phyloP scores from a whole-genome alignment of 306 rosid genomes.

The Crotalaria pallida region DNA sequence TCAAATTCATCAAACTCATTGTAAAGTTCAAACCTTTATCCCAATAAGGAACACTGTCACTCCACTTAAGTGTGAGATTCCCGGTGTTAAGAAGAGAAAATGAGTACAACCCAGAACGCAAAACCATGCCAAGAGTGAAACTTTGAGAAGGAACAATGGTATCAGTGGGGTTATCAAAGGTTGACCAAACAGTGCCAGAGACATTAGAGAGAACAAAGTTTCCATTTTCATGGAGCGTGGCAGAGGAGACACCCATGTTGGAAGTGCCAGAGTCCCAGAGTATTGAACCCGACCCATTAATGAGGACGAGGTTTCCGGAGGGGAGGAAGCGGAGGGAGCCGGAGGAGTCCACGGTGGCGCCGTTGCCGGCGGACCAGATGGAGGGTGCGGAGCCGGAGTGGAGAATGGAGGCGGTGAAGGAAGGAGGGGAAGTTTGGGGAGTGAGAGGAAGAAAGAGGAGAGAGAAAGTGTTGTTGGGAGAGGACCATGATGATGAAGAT shows the following conservation, averaged over 20 bases:
- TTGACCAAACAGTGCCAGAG: conserved; percentile 52
- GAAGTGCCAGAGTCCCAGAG: conserved; percentile 60
- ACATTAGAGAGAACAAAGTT: conserved; percentile 44
- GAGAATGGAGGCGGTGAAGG: conserved; percentile 49
- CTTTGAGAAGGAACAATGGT: conserved; percentile 50
- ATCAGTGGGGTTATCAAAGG: conserved; percentile 63
- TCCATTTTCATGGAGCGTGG: conserved; percentile 47
- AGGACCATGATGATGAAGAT: conserved; percentile 48
- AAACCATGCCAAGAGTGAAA: conserved; percentile 39
- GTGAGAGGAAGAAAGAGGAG: conserved; percentile 44
- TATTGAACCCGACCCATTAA: conserved; percentile 47
- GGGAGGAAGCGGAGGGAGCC: conserved; percentile 47
- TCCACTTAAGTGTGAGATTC: conserved; percentile 60
- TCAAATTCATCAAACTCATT: conserved; percentile 22
- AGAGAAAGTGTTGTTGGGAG: conserved; percentile 43
- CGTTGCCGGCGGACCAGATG: conserved; percentile 54
- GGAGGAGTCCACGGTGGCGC: conserved; percentile 37
- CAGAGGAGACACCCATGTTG: conserved; percentile 54
- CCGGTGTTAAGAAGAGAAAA: conserved; percentile 37
- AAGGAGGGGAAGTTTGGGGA: conserved; percentile 36
- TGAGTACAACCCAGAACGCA: conserved; percentile 58
- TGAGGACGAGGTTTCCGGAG: conserved; percentile 50
- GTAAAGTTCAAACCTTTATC: conserved; percentile 48
- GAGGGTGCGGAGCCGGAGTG: conserved; percentile 44
- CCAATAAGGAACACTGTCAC: conserved; percentile 43